Base-by-base conservation (phyloP, 306 rosid genomes). In the Inga oerstediana region DNA sequence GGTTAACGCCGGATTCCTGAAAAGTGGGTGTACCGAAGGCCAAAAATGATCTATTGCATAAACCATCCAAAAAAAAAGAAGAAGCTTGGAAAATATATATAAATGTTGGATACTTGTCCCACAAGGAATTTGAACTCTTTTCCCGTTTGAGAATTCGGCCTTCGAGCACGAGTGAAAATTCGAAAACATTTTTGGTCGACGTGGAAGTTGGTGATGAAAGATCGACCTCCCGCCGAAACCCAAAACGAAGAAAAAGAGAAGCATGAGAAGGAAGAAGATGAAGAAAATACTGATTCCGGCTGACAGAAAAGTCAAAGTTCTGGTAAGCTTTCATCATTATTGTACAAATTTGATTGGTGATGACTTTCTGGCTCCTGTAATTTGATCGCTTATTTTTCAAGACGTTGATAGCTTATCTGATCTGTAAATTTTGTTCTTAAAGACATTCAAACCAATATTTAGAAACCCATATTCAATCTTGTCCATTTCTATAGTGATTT, bases 281-380 rank as follows among this genome's bases (percentile, higher is more conserved):
- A 59, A 59, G 43, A 39, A 81, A 76, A 3, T 9, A 34, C 32
- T 37, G 9, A 11, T 59, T 8, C 67, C 13, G 10, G 43, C 58
- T 39, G 4, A 27, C 79, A 35, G 30, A 59, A 85, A 71, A 87
- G 92, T 87, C 89, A 78, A 87, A 80, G 80, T 48, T 85, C 19
- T 71, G 89, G 88, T 74, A 17, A 68, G 74, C 72, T 75, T 65
- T 79, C 66, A 14, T 75, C 76, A 52, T 69, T 70, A 68, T 61
- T 62, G 74, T 30, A 79, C 56, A 78, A 79, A 74, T 72, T 56
- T 43, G 79, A 87, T 71, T 67, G 75, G 85, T 45, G 48, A 76
- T 10, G 86, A 86, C 87, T 86, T 86, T 80, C 54, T 72, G 79
- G 30, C 75, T 10, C 67, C 61, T n/a, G 0, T 24, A 24, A 24